phyloP scores from a whole-genome alignment of 179 eudicot species.

The Silene vulgaris region DNA sequence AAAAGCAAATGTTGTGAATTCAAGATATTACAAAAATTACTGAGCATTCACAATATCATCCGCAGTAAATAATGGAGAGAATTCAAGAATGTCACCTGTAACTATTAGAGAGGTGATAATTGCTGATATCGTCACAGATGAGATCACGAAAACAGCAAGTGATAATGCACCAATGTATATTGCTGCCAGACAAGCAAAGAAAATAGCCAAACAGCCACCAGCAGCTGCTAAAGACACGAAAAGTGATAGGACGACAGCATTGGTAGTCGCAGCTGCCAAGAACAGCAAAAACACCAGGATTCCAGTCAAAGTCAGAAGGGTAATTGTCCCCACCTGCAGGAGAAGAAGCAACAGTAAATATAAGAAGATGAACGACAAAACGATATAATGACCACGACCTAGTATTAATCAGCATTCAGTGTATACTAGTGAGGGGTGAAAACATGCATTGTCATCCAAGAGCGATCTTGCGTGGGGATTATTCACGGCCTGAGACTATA shows the following conservation, averaged over 20 bases:
- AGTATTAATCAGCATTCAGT: not conserved
- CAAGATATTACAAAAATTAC: not conserved
- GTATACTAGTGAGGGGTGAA: not conserved
- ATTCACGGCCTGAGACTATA: too few relatives aligned
- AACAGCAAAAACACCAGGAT: conserved; percentile 61
- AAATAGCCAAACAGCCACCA: conserved; percentile 85
- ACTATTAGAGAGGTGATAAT: conserved; percentile 47
- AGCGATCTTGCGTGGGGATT: not conserved
- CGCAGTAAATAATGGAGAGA: not conserved
- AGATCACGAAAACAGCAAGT: conserved; percentile 65
- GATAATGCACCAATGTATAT: conserved; percentile 67
- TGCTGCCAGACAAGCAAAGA: conserved; percentile 68
- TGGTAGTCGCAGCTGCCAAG: conserved; percentile 71
- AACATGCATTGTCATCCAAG: not conserved
- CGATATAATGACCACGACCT: not conserved
- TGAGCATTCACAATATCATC: not conserved
- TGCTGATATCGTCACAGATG: conserved; percentile 55
- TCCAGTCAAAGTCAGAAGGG: conserved; percentile 58
- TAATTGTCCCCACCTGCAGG: conserved; percentile 71
- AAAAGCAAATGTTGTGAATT: not conserved
- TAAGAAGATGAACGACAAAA: not conserved
- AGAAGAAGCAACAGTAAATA: not conserved
- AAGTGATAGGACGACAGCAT: conserved; percentile 70
- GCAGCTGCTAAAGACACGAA: conserved; percentile 74
- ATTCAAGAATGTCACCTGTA: conserved; percentile 38